Percentiles rank a stretch among this genome's conserved stretches.
Evolutionary conservation across 495 filamentous ascomycete species (phyloP).

Genomic region (Xylaria venustula): DNA sequence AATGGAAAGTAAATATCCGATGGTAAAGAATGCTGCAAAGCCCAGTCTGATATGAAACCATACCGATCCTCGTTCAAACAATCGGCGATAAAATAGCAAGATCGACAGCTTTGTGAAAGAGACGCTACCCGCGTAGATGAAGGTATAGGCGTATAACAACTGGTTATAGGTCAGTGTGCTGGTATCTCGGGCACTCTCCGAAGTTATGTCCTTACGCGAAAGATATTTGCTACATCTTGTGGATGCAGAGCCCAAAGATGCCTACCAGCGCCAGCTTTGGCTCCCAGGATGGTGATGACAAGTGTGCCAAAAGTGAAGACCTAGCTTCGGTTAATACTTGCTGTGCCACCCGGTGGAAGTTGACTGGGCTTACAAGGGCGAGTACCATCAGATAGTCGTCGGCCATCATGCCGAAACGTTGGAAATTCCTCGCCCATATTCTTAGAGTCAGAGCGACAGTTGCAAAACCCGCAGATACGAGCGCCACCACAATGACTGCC

Average conservation of each 20-base stretch:
- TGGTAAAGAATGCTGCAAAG: constrained; percentile 15
- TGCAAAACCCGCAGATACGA: constrained; percentile 25
- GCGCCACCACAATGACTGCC: constrained; percentile 20
- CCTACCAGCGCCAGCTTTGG: constrained; percentile 24
- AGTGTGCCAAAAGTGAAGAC: constrained; percentile 30
- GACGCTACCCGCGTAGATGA: constrained; percentile 33
- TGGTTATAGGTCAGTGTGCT: constrained; percentile 1
- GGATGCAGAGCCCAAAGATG: constrained; percentile 32
- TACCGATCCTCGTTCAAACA: constrained; percentile 28
- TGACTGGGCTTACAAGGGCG: constrained; percentile 26
- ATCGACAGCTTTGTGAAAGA: constrained; percentile 39
- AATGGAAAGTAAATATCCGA: constrained; percentile 23
- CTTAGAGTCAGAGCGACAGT: constrained; percentile 33
- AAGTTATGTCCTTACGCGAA: constrained; percentile 9
- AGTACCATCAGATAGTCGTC: constrained; percentile 39
- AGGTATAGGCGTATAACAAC: constrained; percentile 35
- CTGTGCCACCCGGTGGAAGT: constrained; percentile 4
- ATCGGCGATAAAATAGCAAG: constrained; percentile 33
- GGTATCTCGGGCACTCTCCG: neutral
- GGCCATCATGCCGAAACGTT: constrained; percentile 26
- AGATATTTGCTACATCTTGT: constrained; percentile 17
- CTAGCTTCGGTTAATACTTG: constrained; percentile 7
- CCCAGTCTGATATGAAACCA: constrained; percentile 20
- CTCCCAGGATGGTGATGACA: constrained; percentile 23
- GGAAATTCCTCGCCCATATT: constrained; percentile 27